phyloP scores from a whole-genome alignment of 495 filamentous ascomycete species.

The Neurospora sp. region DNA sequence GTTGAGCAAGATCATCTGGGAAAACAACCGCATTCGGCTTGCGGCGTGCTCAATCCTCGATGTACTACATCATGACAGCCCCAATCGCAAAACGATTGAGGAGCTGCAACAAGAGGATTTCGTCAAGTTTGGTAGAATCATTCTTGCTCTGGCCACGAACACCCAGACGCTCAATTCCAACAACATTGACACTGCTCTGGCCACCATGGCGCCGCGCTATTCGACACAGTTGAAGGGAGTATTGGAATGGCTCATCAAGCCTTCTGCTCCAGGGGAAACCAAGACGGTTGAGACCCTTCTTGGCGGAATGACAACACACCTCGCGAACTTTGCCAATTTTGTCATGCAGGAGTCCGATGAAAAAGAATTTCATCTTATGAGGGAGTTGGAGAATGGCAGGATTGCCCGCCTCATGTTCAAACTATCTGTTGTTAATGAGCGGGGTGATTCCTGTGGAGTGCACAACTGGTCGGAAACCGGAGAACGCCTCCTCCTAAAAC shows the following conservation, averaged over 20 bases:
- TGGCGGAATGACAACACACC: conserved; percentile 60
- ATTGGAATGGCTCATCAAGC: conserved; percentile 63
- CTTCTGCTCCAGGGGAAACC: conserved; percentile 35
- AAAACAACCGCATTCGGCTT: conserved; percentile 75
- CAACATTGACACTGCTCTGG: conserved; percentile 51
- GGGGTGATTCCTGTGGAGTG: conserved; percentile 70
- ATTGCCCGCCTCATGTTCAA: conserved; percentile 75
- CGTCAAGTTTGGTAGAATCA: conserved; percentile 71
- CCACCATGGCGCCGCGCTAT: conserved; percentile 63
- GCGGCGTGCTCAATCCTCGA: conserved; percentile 82
- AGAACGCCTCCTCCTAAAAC: conserved; percentile 79
- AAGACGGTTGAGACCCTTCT: conserved; percentile 74
- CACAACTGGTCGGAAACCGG: conserved; percentile 78
- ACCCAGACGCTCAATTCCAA: conserved; percentile 41
- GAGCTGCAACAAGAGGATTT: conserved; percentile 86
- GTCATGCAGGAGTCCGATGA: conserved; percentile 67
- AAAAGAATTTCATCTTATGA: conserved; percentile 43
- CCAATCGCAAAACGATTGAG: conserved; percentile 39
- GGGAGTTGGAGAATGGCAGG: conserved; percentile 87
- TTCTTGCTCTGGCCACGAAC: conserved; percentile 66
- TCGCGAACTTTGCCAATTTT: conserved; percentile 60
- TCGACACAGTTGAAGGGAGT: conserved; percentile 63
- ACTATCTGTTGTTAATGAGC: conserved; percentile 74
- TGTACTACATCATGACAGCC: conserved; percentile 66
- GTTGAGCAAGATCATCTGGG: conserved; percentile 74